A percentile compares a stretch with the other conserved stretches of the same genome.
Conservation (phyloP, 768 basidiomycete genomes). For the Leccinum uliginosum region DNA sequence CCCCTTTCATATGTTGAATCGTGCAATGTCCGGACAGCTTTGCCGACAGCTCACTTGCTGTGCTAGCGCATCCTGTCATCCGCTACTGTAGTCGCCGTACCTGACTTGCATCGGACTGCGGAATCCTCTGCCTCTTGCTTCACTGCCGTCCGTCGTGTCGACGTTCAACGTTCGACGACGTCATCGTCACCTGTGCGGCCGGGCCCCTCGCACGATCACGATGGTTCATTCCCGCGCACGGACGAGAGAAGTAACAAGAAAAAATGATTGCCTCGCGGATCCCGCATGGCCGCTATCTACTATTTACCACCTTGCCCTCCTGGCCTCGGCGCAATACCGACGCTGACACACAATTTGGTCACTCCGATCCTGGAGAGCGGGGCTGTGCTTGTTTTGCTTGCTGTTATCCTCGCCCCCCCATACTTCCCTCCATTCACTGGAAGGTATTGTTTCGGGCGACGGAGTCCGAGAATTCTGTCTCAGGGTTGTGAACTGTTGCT, state of each 20-base stretch:
- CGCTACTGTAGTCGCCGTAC: conserved; percentile 11
- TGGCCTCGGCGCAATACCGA: conserved; percentile 17
- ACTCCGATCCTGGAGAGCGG: conserved; percentile 1
- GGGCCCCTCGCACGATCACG: conserved; percentile 10
- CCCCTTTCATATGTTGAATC: background rate
- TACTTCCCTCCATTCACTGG: background rate
- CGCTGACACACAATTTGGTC: background rate
- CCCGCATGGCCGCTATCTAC: conserved; percentile 24
- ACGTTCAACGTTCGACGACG: conserved; percentile 7
- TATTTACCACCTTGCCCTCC: background rate
- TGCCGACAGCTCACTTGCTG: background rate
- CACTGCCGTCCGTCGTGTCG: background rate
- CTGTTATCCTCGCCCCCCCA: conserved; percentile 11
- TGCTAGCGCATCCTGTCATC: conserved; percentile 2
- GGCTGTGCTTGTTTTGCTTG: conserved; percentile 17
- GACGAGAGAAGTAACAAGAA: conserved; percentile 3
- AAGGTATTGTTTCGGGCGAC: background rate
- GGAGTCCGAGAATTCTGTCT: background rate
- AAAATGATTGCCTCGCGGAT: conserved; percentile 23
- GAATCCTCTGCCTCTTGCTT: conserved; percentile 1
- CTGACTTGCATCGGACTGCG: conserved; percentile 20
- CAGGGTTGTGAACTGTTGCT: background rate
- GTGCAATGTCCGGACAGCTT: background rate
- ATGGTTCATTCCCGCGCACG: conserved; percentile 29
- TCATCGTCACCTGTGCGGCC: conserved; percentile 22